phyloP scores from a whole-genome alignment of 2,329 filamentous ascomycete genomes.

The Phaeosphaeria sp. region DNA sequence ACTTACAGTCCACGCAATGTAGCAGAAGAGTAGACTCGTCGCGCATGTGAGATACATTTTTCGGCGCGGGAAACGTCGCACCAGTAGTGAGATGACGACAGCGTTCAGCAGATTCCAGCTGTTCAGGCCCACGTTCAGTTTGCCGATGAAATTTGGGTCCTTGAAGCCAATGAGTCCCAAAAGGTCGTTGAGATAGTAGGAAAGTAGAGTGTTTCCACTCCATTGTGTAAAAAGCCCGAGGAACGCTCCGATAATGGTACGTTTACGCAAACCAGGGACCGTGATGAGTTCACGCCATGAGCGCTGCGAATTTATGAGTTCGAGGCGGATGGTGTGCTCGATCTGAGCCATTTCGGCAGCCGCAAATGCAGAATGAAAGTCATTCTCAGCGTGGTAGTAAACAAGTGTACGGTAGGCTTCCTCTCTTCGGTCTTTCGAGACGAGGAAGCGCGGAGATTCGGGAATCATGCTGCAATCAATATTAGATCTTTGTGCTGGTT shows the following conservation, averaged over 20 bases:
- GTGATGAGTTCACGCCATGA: conserved; percentile 66
- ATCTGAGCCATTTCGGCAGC: conserved; percentile 72
- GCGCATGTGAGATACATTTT: conserved; percentile 59
- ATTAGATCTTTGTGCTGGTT: not conserved
- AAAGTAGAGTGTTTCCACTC: conserved; percentile 67
- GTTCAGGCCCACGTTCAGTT: conserved; percentile 63
- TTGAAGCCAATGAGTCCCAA: conserved; percentile 67
- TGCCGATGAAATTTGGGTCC: conserved; percentile 41
- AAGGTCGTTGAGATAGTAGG: conserved; percentile 68
- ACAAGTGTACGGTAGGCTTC: conserved; percentile 67
- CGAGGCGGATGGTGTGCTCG: conserved; percentile 65
- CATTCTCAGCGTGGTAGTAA: conserved; percentile 69
- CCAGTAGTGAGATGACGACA: conserved; percentile 60
- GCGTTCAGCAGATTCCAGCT: conserved; percentile 65
- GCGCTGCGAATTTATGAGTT: conserved; percentile 57
- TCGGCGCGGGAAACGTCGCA: conserved; percentile 62
- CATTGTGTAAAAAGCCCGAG: conserved; percentile 72
- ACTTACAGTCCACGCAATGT: conserved; percentile 50
- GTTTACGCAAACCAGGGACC: conserved; percentile 68
- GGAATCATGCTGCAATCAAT: conserved; percentile 52
- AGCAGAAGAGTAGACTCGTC: conserved; percentile 37
- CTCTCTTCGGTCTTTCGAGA: conserved; percentile 67
- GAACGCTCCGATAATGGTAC: conserved; percentile 66
- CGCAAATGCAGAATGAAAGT: conserved; percentile 64
- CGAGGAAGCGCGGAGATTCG: conserved; percentile 70